Conservation (phyloP, 257 asterid genomes). For the Fraxinus pennsylvanica region DNA sequence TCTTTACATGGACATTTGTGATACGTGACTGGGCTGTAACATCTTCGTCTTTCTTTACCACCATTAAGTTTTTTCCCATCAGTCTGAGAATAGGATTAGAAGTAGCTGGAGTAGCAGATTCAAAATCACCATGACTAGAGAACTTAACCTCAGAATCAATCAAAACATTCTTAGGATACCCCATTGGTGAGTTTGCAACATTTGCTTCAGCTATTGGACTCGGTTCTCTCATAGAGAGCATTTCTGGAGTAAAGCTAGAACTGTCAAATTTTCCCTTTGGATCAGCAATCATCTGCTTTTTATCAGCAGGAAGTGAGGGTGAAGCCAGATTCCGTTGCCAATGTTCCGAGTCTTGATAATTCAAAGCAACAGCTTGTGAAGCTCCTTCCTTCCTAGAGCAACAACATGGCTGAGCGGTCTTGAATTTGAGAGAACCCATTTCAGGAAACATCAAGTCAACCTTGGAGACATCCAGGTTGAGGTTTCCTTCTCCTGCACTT, state of each 20-base stretch:
- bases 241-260: constrained; percentile 31
- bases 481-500: constrained; percentile 25
- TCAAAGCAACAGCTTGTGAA: constrained; percentile 33
- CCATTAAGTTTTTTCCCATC: constrained; percentile 94
- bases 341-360: constrained; percentile 50
- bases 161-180: constrained; percentile 29
- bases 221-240: constrained; percentile 25
- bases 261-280: constrained; percentile 21
- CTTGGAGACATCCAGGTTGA: constrained; percentile 32
- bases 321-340: constrained; percentile 36
- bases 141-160: constrained; percentile 43
- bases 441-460: constrained; percentile 28
- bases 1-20: constrained; percentile 30
- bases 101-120: constrained; percentile 58
- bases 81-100: constrained; percentile 74
- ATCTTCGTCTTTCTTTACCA: constrained; percentile 61
- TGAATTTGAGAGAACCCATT: constrained; percentile 30
- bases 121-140: constrained; percentile 34
- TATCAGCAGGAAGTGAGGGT: constrained; percentile 32
- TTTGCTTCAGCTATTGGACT: constrained; percentile 29
- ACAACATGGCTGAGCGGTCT: constrained; percentile 54
- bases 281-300: constrained; percentile 34
- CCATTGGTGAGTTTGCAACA: constrained; percentile 24
- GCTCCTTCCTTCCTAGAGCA: constrained; percentile 65
- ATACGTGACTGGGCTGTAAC: constrained; percentile 34